Conservation (phyloP, 495 filamentous ascomycete species). For the Collariella sp. region DNA sequence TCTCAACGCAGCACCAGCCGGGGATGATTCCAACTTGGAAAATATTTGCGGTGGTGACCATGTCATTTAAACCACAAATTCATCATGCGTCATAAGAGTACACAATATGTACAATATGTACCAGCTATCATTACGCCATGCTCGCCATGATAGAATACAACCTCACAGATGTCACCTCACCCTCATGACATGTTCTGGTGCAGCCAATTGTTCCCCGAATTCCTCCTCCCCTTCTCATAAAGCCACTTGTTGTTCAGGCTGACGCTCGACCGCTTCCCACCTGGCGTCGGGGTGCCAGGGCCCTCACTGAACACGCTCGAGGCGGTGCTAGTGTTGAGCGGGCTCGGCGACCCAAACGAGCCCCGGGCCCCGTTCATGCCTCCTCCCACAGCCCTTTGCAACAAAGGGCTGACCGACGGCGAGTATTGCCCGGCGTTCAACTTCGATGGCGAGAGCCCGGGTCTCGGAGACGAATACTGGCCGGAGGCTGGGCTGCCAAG, state of each 20-base stretch:
- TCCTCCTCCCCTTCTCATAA: slow-evolving; percentile 63
- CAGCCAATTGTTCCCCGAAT: slow-evolving; percentile 32
- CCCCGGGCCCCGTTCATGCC: slow-evolving; percentile 43
- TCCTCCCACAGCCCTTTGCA: slow-evolving; percentile 58
- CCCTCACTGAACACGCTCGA: slow-evolving; percentile 38
- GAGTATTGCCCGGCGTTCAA: slow-evolving; percentile 25
- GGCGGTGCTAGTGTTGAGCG: slow-evolving; percentile 38
- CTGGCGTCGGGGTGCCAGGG: slow-evolving; percentile 51
- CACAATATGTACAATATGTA: neutral
- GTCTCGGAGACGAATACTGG: slow-evolving; percentile 15
- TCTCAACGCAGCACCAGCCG: no score
- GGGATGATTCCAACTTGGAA: no score
- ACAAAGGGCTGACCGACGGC: slow-evolving; percentile 48
- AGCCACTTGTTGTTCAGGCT: slow-evolving; percentile 83
- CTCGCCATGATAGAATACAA: neutral
- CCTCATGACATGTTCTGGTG: slow-evolving; percentile 16
- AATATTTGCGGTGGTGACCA: no score
- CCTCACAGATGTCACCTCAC: neutral
- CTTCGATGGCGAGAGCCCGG: slow-evolving; percentile 12
- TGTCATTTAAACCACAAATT: no score
- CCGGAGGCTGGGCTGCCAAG: slow-evolving; percentile 30
- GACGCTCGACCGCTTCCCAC: slow-evolving; percentile 60
- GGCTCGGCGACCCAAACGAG: slow-evolving; percentile 55
- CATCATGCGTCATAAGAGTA: neutral
- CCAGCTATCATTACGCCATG: neutral